Evolutionary conservation across 2,329 filamentous ascomycete species (phyloP).

Genomic region (Nannizziopsis barbatae): DNA sequence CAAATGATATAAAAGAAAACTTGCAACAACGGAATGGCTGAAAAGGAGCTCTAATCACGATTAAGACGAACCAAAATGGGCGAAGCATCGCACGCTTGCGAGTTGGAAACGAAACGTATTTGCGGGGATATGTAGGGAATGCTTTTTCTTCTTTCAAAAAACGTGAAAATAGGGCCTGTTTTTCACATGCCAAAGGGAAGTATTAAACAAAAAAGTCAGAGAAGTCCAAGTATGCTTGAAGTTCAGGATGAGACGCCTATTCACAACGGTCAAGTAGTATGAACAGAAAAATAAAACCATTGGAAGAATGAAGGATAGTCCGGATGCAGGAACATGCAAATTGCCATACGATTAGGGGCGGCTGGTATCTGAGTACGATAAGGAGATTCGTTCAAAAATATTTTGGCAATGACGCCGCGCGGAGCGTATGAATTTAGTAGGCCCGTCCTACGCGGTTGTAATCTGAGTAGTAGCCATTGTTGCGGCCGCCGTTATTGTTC

Average conservation of each 20-base stretch:
- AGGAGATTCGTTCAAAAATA: slow-evolving; percentile 8
- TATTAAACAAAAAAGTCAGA: too few relatives aligned
- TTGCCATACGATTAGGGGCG: background rate
- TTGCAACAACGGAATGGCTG: background rate
- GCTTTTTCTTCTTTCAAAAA: too few relatives aligned
- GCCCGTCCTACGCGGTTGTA: slow-evolving; percentile 12
- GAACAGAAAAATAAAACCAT: background rate
- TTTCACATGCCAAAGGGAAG: too few relatives aligned
- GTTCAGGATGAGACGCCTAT: background rate
- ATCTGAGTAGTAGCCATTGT: slow-evolving; percentile 24
- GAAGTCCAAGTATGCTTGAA: background rate
- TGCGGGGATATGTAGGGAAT: too few relatives aligned
- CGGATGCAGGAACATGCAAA: background rate
- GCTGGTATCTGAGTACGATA: slow-evolving; percentile 4
- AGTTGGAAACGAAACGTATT: too few relatives aligned
- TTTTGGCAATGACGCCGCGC: background rate
- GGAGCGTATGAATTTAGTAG: background rate
- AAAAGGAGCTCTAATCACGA: too few relatives aligned
- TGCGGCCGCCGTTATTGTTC: slow-evolving; percentile 20
- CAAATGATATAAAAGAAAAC: background rate
- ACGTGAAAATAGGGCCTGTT: too few relatives aligned
- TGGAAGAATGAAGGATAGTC: background rate
- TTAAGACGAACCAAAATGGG: too few relatives aligned
- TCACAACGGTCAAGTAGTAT: background rate
- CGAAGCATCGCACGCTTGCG: too few relatives aligned